A percentile compares a stretch with the other conserved stretches of the same genome.
These are phyloP conservation scores for Xylariaceae sp. DNA, from an alignment of 2,329 filamentous ascomycete species.

Conservation along the genomic window DNA sequence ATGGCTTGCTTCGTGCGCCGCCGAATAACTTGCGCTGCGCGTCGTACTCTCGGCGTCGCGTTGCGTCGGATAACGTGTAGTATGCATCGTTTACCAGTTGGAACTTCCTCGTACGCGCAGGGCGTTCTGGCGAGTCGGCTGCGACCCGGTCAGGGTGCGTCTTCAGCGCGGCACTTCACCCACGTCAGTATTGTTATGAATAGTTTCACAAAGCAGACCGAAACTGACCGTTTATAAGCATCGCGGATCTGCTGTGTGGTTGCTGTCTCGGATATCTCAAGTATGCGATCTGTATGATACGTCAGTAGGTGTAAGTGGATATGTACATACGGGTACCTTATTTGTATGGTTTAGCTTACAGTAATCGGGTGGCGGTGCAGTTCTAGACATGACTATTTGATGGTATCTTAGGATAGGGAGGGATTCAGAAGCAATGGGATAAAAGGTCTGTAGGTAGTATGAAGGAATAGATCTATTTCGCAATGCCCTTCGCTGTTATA, in stretches of 20 bases:
- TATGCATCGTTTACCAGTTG: slow-evolving; percentile 91
- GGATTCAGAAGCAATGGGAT: not conserved
- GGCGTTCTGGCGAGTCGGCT: slow-evolving; percentile 74
- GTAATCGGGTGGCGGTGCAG: slow-evolving; percentile 49
- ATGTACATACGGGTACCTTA: slow-evolving; percentile 7
- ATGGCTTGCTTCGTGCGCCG: slow-evolving; percentile 30
- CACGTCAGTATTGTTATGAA: slow-evolving; percentile 3
- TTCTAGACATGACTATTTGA: slow-evolving; percentile 32
- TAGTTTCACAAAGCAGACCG: not conserved
- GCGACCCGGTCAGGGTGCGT: slow-evolving; percentile 91
- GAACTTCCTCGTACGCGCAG: slow-evolving; percentile 77
- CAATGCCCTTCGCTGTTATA: too few species aligned
- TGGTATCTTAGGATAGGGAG: slow-evolving; percentile 10
- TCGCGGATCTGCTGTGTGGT: slow-evolving; percentile 79
- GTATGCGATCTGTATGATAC: slow-evolving; percentile 56
- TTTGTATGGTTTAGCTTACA: slow-evolving; percentile 42
- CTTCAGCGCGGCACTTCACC: slow-evolving; percentile 73
- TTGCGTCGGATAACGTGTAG: slow-evolving; percentile 78
- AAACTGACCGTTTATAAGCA: slow-evolving; percentile 78
- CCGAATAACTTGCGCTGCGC: slow-evolving; percentile 57
- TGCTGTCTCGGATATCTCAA: slow-evolving; percentile 68
- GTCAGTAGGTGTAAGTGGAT: slow-evolving; percentile 21
- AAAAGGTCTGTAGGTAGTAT: not conserved
- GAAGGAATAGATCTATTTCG: too few species aligned
- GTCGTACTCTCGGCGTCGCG: slow-evolving; percentile 79